Conservation (phyloP, 2,329 filamentous ascomycete species). For the Colletotrichum melonis region DNA sequence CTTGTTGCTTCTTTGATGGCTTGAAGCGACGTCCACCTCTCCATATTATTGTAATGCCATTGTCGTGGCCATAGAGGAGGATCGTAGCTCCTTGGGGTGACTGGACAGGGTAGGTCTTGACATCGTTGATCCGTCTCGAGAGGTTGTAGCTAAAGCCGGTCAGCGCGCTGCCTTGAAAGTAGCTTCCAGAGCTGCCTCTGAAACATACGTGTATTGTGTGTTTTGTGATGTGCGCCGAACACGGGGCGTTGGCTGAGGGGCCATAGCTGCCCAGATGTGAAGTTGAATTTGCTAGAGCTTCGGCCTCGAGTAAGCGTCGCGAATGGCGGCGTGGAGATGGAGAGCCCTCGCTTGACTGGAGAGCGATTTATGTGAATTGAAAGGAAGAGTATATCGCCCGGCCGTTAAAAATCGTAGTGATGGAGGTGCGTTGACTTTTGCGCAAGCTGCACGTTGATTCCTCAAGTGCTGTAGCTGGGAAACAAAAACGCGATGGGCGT, state of each 20-base stretch:
- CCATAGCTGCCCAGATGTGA: slow-evolving; percentile 34
- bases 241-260: slow-evolving; percentile 46
- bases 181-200: no score
- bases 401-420: no score
- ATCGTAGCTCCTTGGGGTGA: slow-evolving; percentile 73
- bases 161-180: neutral
- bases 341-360: neutral
- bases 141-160: slow-evolving; percentile 65
- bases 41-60: slow-evolving; percentile 71
- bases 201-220: slow-evolving; percentile 59
- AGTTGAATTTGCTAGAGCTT: slow-evolving; percentile 17
- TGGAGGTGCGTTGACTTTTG: neutral
- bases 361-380: neutral
- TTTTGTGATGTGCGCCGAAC: slow-evolving; percentile 61
- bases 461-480: neutral
- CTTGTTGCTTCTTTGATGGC: slow-evolving; percentile 47
- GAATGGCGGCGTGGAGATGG: neutral
- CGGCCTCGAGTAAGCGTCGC: neutral
- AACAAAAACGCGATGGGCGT: slow-evolving; percentile 35
- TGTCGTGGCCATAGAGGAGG: slow-evolving; percentile 72
- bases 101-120: slow-evolving; percentile 70
- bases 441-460: neutral
- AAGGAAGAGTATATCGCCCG: no score
- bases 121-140: slow-evolving; percentile 66
- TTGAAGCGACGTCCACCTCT: slow-evolving; percentile 72